These are phyloP conservation scores for Volvox africanus DNA, from an alignment of 139 green algal species.

Conservation along the genomic window DNA sequence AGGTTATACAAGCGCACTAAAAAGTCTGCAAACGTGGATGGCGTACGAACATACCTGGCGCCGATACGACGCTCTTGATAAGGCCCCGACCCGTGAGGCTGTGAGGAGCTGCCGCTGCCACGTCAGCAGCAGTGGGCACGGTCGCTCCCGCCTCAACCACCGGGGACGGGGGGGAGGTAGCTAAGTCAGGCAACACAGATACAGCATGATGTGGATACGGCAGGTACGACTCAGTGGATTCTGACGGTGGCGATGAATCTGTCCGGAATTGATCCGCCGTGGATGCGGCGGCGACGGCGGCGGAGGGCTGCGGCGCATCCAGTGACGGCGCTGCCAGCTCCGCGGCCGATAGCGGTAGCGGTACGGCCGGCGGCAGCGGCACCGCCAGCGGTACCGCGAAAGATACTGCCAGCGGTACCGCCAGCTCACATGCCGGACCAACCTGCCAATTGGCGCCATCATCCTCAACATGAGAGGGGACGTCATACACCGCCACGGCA, in stretches of 20 bases:
- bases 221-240: no score
- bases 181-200: no score
- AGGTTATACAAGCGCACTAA: no score
- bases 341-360: slow-evolving; percentile 32
- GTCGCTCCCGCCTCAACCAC: no score
- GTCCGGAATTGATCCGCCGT: no score
- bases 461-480: neutral
- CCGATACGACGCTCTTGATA: neutral
- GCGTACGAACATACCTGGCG: neutral
- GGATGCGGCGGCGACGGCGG: neutral
- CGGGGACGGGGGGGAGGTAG: no score
- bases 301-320: neutral
- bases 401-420: slow-evolving; percentile 30
- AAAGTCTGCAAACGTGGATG: no score
- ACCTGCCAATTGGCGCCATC: slow-evolving; percentile 27
- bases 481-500: neutral
- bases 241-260: no score
- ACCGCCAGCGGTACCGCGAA: slow-evolving; percentile 38
- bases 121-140: neutral
- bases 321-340: slow-evolving; percentile 39
- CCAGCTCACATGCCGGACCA: slow-evolving; percentile 41
- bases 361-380: slow-evolving; percentile 18
- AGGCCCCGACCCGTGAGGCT: no score
- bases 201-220: no score
- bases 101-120: neutral